A percentile compares a stretch with the other conserved stretches of the same genome.
phyloP scores from a whole-genome alignment of 148 eudicot species.

The Polygonum aviculare region DNA sequence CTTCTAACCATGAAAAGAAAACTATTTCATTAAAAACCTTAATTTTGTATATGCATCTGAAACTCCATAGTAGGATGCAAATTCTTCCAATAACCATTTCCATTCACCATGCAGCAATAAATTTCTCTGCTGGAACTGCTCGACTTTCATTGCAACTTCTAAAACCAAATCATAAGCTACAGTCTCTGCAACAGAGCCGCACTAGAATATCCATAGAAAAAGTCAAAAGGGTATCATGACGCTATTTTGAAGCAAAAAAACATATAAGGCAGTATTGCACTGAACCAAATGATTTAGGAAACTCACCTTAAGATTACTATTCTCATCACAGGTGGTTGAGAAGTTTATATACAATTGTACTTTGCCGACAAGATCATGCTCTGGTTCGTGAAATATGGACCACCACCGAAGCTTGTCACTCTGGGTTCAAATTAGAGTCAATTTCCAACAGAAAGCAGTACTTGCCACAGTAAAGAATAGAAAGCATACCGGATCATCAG shows the following conservation, averaged over 20 bases:
- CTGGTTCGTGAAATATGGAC: slow-evolving; percentile 86
- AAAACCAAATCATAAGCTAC: slow-evolving; percentile 85
- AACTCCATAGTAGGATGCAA: slow-evolving; percentile 85
- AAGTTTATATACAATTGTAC: slow-evolving; percentile 68
- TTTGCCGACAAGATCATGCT: slow-evolving; percentile 91
- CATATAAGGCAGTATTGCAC: neutral
- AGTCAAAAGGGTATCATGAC: neutral
- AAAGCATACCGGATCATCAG: slow-evolving; percentile 63
- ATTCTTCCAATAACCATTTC: slow-evolving; percentile 89
- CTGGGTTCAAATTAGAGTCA: slow-evolving; percentile 35
- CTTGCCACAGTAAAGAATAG: slow-evolving; percentile 8
- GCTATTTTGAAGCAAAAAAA: neutral
- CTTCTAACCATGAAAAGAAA: neutral
- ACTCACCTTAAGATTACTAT: slow-evolving; percentile 52
- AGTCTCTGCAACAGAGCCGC: slow-evolving; percentile 87
- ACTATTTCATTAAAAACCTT: slow-evolving; percentile 32
- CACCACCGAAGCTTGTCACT: slow-evolving; percentile 96
- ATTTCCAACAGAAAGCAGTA: neutral
- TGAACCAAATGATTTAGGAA: neutral
- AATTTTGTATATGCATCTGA: slow-evolving; percentile 88
- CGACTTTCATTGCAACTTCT: slow-evolving; percentile 94
- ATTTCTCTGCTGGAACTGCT: slow-evolving; percentile 85
- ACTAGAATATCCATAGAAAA: slow-evolving; percentile 17
- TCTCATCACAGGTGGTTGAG: slow-evolving; percentile 68
- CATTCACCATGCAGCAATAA: slow-evolving; percentile 69